Evolutionary conservation across 352 stramenopile species (phyloP), one percentile per base, ranked within the genome.

Genomic region (Globisporangium cystogenes): DNA sequence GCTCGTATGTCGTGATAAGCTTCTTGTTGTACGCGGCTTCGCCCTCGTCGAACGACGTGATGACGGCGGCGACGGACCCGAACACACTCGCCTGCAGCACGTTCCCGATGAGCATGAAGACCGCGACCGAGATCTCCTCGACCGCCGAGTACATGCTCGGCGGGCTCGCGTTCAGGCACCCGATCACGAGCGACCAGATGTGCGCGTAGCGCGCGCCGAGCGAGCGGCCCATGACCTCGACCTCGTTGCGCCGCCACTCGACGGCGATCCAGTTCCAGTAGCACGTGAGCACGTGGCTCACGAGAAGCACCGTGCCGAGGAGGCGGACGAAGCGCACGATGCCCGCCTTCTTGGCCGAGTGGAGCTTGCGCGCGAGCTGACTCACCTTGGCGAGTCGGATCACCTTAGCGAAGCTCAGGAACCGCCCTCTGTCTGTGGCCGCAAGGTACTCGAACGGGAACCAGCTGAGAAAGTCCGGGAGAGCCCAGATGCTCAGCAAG

Each of bases 51-150:
- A 88, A 82, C 0, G 77, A 88, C 20, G 72, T 81, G 49, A 88
- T 83, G 3, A 86, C 45, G 4, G 80, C 75, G 0, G 77, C 77
- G 1, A 88, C 72, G 1, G 75, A 83, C 10, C 77, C 77, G 23
- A 88, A 89, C 6, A 89, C 78, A 33, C 66, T 87, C 23, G 78
- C 78, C 59, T 89, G 78, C 3, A 87, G 50, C 27, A 86, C 57
- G 43, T 89, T 89, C 2, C 78, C 75, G 21, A 82, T 72, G 6
- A 88, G 61, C 77, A 88, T 88, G 61, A 88, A 84, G n/a, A 70
- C 60, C 4, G 73, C 74, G 11, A 88, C 75, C 0, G 75, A 82
- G 40, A 86, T 57, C 44, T 85, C 55, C 40, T 89, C 73, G 2
- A 62, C 48, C 0, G 65, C 54, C 7, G 69, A 72, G 62, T 66